Evolutionary conservation across 1,284 basidiomycete species (phyloP).

Genomic region (Ceratobasidium sp.): DNA sequence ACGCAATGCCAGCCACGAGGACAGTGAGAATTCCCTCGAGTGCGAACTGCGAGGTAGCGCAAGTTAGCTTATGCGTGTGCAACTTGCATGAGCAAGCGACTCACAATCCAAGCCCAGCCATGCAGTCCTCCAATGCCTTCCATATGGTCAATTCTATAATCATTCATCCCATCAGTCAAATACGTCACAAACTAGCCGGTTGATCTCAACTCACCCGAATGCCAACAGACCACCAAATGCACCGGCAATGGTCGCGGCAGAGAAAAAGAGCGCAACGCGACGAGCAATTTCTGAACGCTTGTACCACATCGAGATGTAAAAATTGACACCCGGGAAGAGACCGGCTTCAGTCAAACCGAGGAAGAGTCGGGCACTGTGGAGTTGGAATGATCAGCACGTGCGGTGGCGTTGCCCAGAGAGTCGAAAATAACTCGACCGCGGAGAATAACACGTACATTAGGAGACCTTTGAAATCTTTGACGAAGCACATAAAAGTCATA

Average conservation of each 20-base stretch:
- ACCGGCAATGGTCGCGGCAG: constrained; percentile 52
- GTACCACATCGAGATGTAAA: constrained; percentile 54
- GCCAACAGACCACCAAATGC: constrained; percentile 46
- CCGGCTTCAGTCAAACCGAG: constrained; percentile 44
- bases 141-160: constrained; percentile 37
- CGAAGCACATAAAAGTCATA: constrained; percentile 52
- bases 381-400: not conserved
- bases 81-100: not conserved
- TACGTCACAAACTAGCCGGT: not conserved
- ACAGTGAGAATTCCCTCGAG: constrained; percentile 41
- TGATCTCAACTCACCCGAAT: constrained; percentile 17
- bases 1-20: constrained; percentile 36
- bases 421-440: constrained; percentile 3
- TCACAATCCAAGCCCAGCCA: constrained; percentile 42
- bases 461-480: constrained; percentile 49
- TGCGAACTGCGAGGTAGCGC: constrained; percentile 20
- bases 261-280: constrained; percentile 54
- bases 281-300: constrained; percentile 45
- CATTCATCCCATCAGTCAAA: not conserved
- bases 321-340: constrained; percentile 51
- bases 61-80: not conserved
- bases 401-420: not conserved
- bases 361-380: constrained; percentile 38
- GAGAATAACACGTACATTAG: constrained; percentile 40
- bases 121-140: constrained; percentile 36